These are phyloP conservation scores for Beauveria caledonica DNA, from an alignment of 2,329 filamentous ascomycete genomes.

Conservation along the genomic window DNA sequence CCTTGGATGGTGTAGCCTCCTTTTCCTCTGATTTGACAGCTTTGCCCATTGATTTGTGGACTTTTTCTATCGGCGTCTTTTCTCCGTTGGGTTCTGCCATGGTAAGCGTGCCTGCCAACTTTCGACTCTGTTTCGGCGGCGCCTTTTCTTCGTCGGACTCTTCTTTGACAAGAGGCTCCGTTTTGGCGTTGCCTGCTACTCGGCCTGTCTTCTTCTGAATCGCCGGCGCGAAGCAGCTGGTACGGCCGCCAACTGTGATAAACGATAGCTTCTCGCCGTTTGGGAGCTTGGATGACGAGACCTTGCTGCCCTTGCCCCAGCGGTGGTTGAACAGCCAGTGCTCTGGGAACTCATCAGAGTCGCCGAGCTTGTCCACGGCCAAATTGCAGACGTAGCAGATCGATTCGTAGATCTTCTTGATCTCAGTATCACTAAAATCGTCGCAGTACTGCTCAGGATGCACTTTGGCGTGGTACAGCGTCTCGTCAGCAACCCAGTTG, in stretches of 20 bases:
- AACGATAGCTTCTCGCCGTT: conserved; percentile 80
- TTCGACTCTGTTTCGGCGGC: conserved; percentile 18
- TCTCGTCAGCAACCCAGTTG: conserved; percentile 95
- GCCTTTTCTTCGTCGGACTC: conserved; percentile 20
- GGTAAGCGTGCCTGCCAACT: conserved; percentile 14
- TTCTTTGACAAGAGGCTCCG: conserved; percentile 28
- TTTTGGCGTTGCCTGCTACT: conserved; percentile 34
- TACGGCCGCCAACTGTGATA: conserved; percentile 82
- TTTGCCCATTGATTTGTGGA: conserved; percentile 15
- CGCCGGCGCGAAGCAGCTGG: conserved; percentile 78
- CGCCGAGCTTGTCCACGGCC: conserved; percentile 69
- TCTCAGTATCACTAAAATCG: conserved; percentile 63
- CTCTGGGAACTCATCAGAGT: conserved; percentile 75
- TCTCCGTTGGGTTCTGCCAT: conserved; percentile 21
- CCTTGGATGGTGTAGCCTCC: conserved; percentile 17
- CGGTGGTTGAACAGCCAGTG: conserved; percentile 84
- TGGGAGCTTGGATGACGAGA: conserved; percentile 57
- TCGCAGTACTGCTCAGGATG: conserved; percentile 93
- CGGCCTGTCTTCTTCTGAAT: conserved; percentile 71
- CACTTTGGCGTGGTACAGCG: conserved; percentile 78
- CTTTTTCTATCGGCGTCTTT: conserved; percentile 19
- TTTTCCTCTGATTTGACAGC: conserved; percentile 12
- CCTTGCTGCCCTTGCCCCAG: conserved; percentile 85
- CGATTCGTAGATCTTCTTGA: conserved; percentile 61
- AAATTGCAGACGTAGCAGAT: conserved; percentile 73